phyloP scores from a whole-genome alignment of 1,284 basidiomycete genomes.

The Cerioporus squamosus region DNA sequence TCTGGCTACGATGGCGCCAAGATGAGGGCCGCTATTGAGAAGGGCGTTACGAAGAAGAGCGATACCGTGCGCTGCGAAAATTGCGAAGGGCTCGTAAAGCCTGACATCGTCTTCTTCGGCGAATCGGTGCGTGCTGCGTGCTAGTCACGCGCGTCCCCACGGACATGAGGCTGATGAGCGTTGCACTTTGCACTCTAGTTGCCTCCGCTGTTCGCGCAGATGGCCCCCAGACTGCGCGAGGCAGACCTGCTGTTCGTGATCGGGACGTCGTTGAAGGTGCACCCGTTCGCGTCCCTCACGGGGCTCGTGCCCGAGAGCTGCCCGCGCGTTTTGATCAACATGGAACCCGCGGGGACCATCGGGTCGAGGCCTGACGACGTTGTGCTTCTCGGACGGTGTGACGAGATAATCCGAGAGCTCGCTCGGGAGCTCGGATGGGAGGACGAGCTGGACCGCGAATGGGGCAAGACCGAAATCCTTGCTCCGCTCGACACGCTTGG shows the following conservation, averaged over 20 bases:
- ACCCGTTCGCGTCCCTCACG: slow-evolving; percentile 76
- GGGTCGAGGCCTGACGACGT: slow-evolving; percentile 61
- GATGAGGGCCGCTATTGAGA: slow-evolving; percentile 64
- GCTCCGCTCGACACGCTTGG: slow-evolving; percentile 27
- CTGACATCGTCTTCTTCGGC: slow-evolving; percentile 96
- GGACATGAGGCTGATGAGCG: not conserved
- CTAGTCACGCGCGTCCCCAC: not conserved
- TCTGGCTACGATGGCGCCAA: slow-evolving; percentile 64
- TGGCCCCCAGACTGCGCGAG: slow-evolving; percentile 51
- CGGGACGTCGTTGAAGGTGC: slow-evolving; percentile 88
- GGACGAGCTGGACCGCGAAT: slow-evolving; percentile 60
- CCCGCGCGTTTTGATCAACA: slow-evolving; percentile 72
- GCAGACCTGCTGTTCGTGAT: slow-evolving; percentile 92
- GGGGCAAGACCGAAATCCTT: slow-evolving; percentile 52
- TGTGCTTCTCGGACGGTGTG: slow-evolving; percentile 69
- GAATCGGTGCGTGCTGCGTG: slow-evolving; percentile 58
- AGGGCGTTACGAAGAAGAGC: slow-evolving; percentile 57
- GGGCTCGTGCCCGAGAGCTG: slow-evolving; percentile 51
- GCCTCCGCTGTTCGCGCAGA: slow-evolving; percentile 57
- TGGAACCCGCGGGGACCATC: slow-evolving; percentile 68
- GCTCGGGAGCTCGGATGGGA: slow-evolving; percentile 71
- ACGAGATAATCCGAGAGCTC: slow-evolving; percentile 62
- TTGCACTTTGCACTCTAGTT: slow-evolving; percentile 46
- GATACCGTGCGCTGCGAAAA: slow-evolving; percentile 67
- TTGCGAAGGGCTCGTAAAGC: slow-evolving; percentile 83